phyloP scores from a whole-genome alignment of 805 yeast genomes.

The Saccharomycopsis sp. region DNA sequence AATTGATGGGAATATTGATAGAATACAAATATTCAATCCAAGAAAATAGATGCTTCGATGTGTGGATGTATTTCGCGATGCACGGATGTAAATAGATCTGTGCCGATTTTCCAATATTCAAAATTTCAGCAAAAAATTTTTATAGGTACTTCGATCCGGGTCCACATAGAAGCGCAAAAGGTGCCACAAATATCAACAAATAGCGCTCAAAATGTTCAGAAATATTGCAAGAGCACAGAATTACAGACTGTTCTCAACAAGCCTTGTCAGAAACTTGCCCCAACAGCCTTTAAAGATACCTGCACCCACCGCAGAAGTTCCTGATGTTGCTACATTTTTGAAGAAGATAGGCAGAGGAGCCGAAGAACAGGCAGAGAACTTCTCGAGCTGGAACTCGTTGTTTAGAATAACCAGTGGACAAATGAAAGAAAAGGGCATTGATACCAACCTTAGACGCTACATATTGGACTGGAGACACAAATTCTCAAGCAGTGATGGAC shows the following conservation, averaged over 20 bases:
- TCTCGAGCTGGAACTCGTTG: conserved; percentile 69
- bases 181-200: neutral
- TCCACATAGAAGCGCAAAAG: neutral
- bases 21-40: no score
- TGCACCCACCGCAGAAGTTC: conserved; percentile 45
- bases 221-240: conserved; percentile 4
- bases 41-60: no score
- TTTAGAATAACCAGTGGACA: conserved; percentile 47
- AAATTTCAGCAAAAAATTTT: neutral
- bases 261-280: neutral
- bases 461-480: conserved; percentile 67
- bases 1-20: no score
- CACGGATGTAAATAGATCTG: neutral
- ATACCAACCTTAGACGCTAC: conserved; percentile 63
- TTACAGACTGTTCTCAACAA: conserved; percentile 9
- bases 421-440: conserved; percentile 74
- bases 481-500: conserved; percentile 29
- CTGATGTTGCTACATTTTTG: conserved; percentile 71
- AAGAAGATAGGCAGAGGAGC: conserved; percentile 72
- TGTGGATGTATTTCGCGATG: neutral
- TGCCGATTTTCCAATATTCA: neutral
- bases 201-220: neutral
- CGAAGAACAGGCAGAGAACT: conserved; percentile 57
- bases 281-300: conserved; percentile 30
- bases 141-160: no score